A percentile compares a stretch with the other conserved stretches of the same genome.
Evolutionary conservation across 768 basidiomycete genomes (phyloP).

Genomic region (Cantharellus anzutake): DNA sequence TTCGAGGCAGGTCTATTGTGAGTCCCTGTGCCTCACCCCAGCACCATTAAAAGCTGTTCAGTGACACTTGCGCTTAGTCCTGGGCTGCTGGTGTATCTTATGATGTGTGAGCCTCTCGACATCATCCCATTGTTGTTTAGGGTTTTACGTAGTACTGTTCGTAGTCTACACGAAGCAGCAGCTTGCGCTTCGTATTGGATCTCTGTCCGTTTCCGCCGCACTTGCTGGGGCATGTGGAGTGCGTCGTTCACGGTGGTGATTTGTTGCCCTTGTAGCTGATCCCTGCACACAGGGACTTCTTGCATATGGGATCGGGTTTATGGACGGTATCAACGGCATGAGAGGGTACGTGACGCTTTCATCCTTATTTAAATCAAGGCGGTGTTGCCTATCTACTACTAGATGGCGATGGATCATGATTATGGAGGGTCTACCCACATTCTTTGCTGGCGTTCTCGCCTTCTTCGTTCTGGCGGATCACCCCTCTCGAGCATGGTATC

Average conservation of each 20-base stretch:
- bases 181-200: constrained; percentile 5
- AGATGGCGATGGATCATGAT: constrained; percentile 8
- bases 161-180: constrained; percentile 4
- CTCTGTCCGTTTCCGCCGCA: constrained; percentile 4
- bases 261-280: neutral
- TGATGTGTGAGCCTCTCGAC: constrained; percentile 1
- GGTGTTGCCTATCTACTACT: neutral
- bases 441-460: constrained; percentile 1
- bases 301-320: constrained; percentile 4
- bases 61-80: neutral
- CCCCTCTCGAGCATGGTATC: neutral
- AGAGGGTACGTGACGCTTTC: constrained; percentile 1
- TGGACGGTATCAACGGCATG: constrained; percentile 4
- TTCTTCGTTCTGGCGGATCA: constrained; percentile 6
- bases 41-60: no score
- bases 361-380: no score
- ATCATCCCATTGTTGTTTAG: neutral
- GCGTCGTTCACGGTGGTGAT: neutral
- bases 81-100: constrained; percentile 4
- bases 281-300: neutral
- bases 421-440: constrained; percentile 4
- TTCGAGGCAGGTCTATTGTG: constrained; percentile 8
- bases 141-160: neutral
- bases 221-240: constrained; percentile 7
- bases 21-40: neutral